Base-by-base conservation (phyloP, 1,284 basidiomycete species). In the Hymenochaete sp. region DNA sequence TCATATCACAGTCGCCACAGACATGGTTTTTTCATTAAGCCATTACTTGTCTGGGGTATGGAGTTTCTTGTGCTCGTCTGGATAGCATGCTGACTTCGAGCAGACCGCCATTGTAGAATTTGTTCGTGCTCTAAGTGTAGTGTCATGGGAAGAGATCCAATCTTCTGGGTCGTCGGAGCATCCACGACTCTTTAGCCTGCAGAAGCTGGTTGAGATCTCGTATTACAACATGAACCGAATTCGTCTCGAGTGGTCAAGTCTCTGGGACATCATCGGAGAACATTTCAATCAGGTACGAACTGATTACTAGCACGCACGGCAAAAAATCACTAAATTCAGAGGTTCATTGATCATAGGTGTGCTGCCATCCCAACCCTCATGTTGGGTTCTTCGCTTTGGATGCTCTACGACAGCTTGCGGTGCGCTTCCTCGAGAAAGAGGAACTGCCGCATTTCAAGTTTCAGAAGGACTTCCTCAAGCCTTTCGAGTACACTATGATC, bases 211-310 rank as follows among this genome's bases (percentile, higher is more conserved):
- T 38, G 96, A 99, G 62, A 99, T 99, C 53, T 96, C 93, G 18
- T 99, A 99, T 67, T 99, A 99, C 70, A 99, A 99, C 67, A 99
- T 99, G 96, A 84, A 75, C 51, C 86, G 96, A 49, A 99, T 99
- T 61, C 89, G 96, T 63, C 70, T 99, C 48, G 96, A 99, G 62
- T 99, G 96, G 96, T 93, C 91, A 3, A 88, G 92, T 64, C 76
- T 99, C 53, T 99, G 97, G 97, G 81, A 87, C 51, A 98, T 98
- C 48, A 71, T 99, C 14, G 96, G 96, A 38, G 93, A 97, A 62
- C 96, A 99, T 66, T 98, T 99, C 67, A 98, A 99, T 62, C 89
- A 97, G 67, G 91, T 90, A 55, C 51, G 70, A 57, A 44, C 14
- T 16, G 44, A 47, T 27, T 25, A n/a, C 19, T 18, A 24, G 24